Conservation (phyloP, 768 basidiomycete genomes). For the Termitomyces sp. region DNA sequence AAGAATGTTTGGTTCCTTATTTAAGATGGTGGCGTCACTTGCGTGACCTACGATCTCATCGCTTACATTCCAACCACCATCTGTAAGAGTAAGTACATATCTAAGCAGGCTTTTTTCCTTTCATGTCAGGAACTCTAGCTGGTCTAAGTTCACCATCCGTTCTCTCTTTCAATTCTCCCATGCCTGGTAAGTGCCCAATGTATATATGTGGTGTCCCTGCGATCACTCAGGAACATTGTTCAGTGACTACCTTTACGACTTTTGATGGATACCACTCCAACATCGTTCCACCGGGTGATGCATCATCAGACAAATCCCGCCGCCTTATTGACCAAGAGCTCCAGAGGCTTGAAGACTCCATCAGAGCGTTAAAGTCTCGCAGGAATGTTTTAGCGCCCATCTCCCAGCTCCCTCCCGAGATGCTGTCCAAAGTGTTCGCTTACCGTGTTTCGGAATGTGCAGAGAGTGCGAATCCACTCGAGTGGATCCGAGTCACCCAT, state of each 20-base stretch:
- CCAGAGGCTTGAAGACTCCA: conserved; percentile 25
- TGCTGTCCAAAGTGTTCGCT: conserved; percentile 35
- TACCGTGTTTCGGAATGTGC: conserved; percentile 17
- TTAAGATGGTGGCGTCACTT: no score
- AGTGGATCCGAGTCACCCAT: conserved; percentile 37
- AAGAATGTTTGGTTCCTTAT: conserved; percentile 4
- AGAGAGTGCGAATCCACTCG: conserved; percentile 10
- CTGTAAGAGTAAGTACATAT: no score
- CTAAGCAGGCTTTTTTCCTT: neutral
- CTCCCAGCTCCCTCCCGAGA: conserved; percentile 38
- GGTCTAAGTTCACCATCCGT: conserved; percentile 24
- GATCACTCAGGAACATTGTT: neutral
- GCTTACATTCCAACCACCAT: conserved; percentile 3
- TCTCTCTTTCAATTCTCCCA: conserved; percentile 2
- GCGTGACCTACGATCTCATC: neutral
- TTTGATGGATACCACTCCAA: conserved; percentile 11
- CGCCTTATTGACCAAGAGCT: conserved; percentile 36
- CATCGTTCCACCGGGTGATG: conserved; percentile 9
- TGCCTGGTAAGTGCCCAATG: conserved; percentile 14
- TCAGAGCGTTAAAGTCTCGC: conserved; percentile 29
- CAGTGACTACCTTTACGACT: conserved; percentile 17
- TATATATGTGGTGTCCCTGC: neutral
- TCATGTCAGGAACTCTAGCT: conserved; percentile 24
- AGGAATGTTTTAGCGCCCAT: conserved; percentile 36
- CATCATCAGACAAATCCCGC: conserved; percentile 19